Base-by-base conservation (phyloP, 805 yeast species). In the Candida boidinii region DNA sequence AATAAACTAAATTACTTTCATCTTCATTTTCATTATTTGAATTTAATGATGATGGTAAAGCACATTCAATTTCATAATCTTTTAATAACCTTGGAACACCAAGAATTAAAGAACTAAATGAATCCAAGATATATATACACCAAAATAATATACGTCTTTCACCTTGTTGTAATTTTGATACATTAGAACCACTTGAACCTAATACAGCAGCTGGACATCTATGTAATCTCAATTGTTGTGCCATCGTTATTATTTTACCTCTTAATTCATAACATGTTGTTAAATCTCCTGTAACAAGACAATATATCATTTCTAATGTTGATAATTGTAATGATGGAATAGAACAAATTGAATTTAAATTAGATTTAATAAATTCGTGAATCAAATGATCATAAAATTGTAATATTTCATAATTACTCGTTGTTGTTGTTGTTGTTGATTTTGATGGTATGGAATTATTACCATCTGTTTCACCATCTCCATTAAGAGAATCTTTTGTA, bases 1-100 rank as follows among this genome's bases (percentile, higher is more conserved):
- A 71, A 22, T 74, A 67, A 41, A 75, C 68, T 41, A 75, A 64
- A 46, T 74, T 78, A 28, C 68, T 73, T 39, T 70, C 68, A 28
- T 58, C 53, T 18, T 67, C 72, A 9, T 53, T 53, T 7, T 53
- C 54, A 28, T 54, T 49, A 29, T 55, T 60, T 11, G 28, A 17
- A 8, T 16, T 9, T 12, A 17, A 10, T 14, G 23, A 26, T 4
- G 80, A 74, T 1, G 96, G 95, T 45, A 82, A 57, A 1, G 90
- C 88, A 62, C 95, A 85, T 52, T 85, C 94, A 31, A 86, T 75
- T 51, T 84, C 94, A 46, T 73, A 74, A 49, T 84, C 95, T 46
- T 80, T 80, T 18, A 86, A 56, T 30, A 85, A 57, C 41, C 94
- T 62, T 4, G 95, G 95, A 24, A 84, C 83, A 29, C 96, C 96